Percentiles rank a stretch among this genome's conserved stretches.
phyloP scores from a whole-genome alignment of 2,329 filamentous ascomycete genomes.

The Microsporum audouinii region DNA sequence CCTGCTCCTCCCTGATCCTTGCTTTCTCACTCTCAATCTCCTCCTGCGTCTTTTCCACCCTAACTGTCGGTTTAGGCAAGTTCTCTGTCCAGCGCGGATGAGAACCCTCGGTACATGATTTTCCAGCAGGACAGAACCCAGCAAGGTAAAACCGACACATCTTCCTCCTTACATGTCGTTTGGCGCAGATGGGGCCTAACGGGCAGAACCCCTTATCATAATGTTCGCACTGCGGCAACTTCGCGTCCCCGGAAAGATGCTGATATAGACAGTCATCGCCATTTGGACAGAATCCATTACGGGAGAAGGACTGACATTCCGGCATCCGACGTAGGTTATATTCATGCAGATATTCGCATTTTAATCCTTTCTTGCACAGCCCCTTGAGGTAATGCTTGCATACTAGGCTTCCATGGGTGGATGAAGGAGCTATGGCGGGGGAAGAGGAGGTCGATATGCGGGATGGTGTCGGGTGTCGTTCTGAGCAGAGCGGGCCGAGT shows the following conservation, averaged over 20 bases:
- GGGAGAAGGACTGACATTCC: slow-evolving; percentile 91
- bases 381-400: slow-evolving; percentile 99
- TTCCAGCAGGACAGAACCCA: slow-evolving; percentile 85
- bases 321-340: slow-evolving; percentile 98
- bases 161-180: slow-evolving; percentile 74
- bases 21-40: slow-evolving; percentile 50
- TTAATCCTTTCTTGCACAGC: slow-evolving; percentile 92
- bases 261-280: slow-evolving; percentile 93
- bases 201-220: slow-evolving; percentile 95
- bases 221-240: slow-evolving; percentile 70
- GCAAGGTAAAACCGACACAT: slow-evolving; percentile 79
- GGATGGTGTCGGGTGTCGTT: slow-evolving; percentile 56
- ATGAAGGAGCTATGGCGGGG: slow-evolving; percentile 32
- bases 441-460: slow-evolving; percentile 34
- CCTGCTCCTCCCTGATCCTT: slow-evolving; percentile 49
- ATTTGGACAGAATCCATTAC: slow-evolving; percentile 90
- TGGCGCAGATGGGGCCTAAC: slow-evolving; percentile 72
- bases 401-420: slow-evolving; percentile 52
- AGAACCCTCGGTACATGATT: slow-evolving; percentile 62
- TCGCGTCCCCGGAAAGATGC: slow-evolving; percentile 72
- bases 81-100: slow-evolving; percentile 70
- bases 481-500: slow-evolving; percentile 68
- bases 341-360: slow-evolving; percentile 96
- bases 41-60: slow-evolving; percentile 60
- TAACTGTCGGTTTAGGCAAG: slow-evolving; percentile 46